Conservation (phyloP, 176 grass and related monocot species). For the Carex cristatella region DNA sequence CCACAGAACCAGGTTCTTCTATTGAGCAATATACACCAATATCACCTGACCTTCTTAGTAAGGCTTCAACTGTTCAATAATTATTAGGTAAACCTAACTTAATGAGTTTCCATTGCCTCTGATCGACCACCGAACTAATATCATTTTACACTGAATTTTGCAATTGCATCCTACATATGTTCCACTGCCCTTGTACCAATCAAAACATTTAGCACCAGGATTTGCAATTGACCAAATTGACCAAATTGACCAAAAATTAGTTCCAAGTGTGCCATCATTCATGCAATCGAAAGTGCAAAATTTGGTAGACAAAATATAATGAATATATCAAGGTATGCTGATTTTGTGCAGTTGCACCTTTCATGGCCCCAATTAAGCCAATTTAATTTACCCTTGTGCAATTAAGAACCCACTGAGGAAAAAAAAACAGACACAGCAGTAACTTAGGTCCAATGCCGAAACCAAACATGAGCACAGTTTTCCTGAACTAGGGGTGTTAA, state of each 20-base stretch:
- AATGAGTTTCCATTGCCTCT: not conserved
- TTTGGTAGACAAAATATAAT: not conserved
- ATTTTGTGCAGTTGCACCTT: not conserved
- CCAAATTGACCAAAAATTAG: not conserved
- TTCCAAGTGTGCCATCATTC: not conserved
- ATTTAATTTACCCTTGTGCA: not conserved
- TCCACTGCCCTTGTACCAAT: not conserved
- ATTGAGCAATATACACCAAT: not conserved
- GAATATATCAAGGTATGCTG: not conserved
- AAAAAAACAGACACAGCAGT: not conserved
- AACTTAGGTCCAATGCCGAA: not conserved
- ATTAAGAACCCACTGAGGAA: not conserved
- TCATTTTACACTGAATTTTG: not conserved
- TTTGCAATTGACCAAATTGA: not conserved
- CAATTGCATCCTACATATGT: not conserved
- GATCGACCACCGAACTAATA: not conserved
- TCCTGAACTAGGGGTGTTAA: not conserved
- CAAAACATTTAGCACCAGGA: not conserved
- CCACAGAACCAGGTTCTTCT: not conserved
- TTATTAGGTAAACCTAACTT: not conserved
- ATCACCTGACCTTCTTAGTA: not conserved
- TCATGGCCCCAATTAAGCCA: not conserved
- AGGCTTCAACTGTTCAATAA: not conserved
- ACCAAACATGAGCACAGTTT: not conserved
- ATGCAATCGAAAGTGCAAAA: not conserved